A percentile compares a stretch with the other conserved stretches of the same genome.
These are phyloP conservation scores for Goffeauzyma gilvescens DNA, from an alignment of 768 basidiomycete species.

Conservation along the genomic window DNA sequence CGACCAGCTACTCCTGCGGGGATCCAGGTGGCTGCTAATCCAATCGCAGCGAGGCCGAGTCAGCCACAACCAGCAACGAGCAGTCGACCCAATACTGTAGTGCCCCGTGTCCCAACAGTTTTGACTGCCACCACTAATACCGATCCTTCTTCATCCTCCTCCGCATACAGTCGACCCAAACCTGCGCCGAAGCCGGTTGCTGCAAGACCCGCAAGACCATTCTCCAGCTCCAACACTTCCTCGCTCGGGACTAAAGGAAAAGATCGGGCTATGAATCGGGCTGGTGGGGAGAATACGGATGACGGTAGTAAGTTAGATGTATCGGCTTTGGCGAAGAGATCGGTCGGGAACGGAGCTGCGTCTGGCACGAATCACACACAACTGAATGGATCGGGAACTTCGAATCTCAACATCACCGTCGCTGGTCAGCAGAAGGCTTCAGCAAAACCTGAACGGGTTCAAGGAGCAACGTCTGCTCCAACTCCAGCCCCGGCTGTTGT, in stretches of 20 bases:
- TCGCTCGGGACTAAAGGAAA: background rate
- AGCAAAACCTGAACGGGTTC: too few relatives aligned
- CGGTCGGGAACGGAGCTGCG: constrained; percentile 3
- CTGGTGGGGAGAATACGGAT: background rate
- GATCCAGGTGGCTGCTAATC: constrained; percentile 36
- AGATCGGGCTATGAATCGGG: background rate
- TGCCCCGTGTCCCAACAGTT: background rate
- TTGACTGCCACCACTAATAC: background rate
- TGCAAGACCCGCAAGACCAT: constrained; percentile 2
- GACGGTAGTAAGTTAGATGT: background rate
- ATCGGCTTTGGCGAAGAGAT: background rate
- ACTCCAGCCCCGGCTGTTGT: too few relatives aligned
- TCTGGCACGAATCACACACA: too few relatives aligned
- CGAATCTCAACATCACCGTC: too few relatives aligned
- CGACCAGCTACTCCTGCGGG: constrained; percentile 2
- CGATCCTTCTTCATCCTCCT: background rate
- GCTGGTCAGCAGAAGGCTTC: too few relatives aligned
- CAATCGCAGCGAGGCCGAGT: constrained; percentile 26
- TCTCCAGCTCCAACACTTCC: background rate
- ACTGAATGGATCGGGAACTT: too few relatives aligned
- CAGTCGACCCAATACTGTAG: too few relatives aligned
- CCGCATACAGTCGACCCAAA: background rate
- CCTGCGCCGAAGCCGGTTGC: constrained; percentile 3
- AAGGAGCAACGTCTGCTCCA: too few relatives aligned
- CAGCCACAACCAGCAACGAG: constrained; percentile 10